phyloP scores from a whole-genome alignment of 208 protist genomes.

The Crithidia mellificae region DNA sequence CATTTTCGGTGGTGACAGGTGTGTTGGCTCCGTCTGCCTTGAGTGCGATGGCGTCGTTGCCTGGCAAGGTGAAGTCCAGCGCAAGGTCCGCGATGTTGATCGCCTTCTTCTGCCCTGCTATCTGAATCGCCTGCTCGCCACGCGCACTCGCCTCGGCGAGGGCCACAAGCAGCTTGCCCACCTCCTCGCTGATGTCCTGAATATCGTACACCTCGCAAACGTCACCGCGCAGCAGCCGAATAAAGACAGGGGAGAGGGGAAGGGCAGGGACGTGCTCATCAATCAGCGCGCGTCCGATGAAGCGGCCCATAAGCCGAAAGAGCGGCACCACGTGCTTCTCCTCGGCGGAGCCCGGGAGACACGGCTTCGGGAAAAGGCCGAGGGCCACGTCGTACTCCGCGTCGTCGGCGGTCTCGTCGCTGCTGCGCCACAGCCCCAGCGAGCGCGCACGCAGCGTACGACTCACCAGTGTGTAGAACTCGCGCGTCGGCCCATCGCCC shows the following conservation, averaged over 20 bases:
- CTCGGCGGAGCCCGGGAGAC: slow-evolving; percentile 23
- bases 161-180: slow-evolving; percentile 55
- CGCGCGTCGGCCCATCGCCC: slow-evolving; percentile 85
- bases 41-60: slow-evolving; percentile 66
- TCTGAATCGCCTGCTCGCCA: slow-evolving; percentile 19
- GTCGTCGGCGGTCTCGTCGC: slow-evolving; percentile 44
- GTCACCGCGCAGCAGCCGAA: slow-evolving; percentile 81
- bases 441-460: slow-evolving; percentile 58
- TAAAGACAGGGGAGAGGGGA: slow-evolving; percentile 65
- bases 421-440: slow-evolving; percentile 62
- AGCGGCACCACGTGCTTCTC: slow-evolving; percentile 18
- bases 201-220: slow-evolving; percentile 72
- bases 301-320: slow-evolving; percentile 70
- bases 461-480: slow-evolving; percentile 90
- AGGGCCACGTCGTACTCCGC: slow-evolving; percentile 48
- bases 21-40: slow-evolving; percentile 33
- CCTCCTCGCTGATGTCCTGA: slow-evolving; percentile 46
- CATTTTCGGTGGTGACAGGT: slow-evolving; percentile 57
- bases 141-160: slow-evolving; percentile 34
- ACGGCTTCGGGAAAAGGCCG: slow-evolving; percentile 69
- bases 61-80: slow-evolving; percentile 81
- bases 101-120: slow-evolving; percentile 32
- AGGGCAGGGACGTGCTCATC: slow-evolving; percentile 79
- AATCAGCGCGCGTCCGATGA: slow-evolving; percentile 77
- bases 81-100: slow-evolving; percentile 61